phyloP scores from a whole-genome alignment of 768 basidiomycete species.

The Rickenella mellea region DNA sequence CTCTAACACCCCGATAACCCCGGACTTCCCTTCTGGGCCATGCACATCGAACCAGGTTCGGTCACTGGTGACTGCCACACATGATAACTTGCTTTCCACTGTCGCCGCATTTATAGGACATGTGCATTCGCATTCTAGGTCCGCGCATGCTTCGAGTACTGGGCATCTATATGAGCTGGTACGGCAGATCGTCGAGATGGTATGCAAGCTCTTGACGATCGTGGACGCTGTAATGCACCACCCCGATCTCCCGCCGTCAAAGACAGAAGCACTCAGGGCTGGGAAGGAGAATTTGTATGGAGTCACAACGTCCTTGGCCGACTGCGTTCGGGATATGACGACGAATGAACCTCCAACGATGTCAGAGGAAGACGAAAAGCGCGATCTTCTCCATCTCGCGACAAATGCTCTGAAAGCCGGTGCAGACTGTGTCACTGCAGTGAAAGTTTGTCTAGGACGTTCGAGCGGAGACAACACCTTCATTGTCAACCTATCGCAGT shows the following conservation, averaged over 20 bases:
- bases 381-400: constrained; percentile 68
- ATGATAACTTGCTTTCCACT: constrained; percentile 85
- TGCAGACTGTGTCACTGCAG: constrained; percentile 79
- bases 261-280: constrained; percentile 52
- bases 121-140: constrained; percentile 84
- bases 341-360: constrained; percentile 24
- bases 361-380: constrained; percentile 79
- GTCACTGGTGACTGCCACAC: constrained; percentile 71
- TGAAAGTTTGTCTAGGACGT: constrained; percentile 71
- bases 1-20: constrained; percentile 31
- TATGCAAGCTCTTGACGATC: constrained; percentile 82
- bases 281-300: constrained; percentile 79
- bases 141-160: constrained; percentile 86
- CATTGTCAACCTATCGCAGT: constrained; percentile 51
- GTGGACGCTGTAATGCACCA: constrained; percentile 83
- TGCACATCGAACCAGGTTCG: constrained; percentile 59
- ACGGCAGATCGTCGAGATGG: constrained; percentile 89
- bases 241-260: constrained; percentile 54
- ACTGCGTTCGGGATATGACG: constrained; percentile 59
- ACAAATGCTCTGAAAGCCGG: constrained; percentile 83
- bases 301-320: constrained; percentile 78
- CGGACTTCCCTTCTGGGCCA: constrained; percentile 63
- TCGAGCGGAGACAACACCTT: constrained; percentile 53
- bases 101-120: constrained; percentile 98
- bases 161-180: constrained; percentile 92